Conservation (phyloP, 805 yeast species). For the Metschnikowia peoriensis region DNA sequence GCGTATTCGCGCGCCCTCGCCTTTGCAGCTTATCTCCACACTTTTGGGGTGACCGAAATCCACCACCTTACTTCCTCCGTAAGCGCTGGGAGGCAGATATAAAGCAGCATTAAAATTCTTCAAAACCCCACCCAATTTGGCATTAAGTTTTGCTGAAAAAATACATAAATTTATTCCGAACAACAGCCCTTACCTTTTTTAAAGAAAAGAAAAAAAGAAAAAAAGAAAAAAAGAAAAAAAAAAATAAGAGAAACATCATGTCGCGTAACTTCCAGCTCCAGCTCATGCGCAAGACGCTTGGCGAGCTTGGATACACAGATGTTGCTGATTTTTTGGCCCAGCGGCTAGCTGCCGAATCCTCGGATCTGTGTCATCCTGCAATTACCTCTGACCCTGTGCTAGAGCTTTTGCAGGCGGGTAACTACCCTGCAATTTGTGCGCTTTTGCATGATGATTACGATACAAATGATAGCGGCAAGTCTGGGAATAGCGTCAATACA, state of each 20-base stretch:
- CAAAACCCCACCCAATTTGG: background rate
- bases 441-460: background rate
- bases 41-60: background rate
- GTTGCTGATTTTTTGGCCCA: constrained; percentile 22
- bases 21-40: background rate
- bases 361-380: background rate
- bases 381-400: background rate
- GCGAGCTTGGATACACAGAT: constrained; percentile 29
- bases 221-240: too few species aligned
- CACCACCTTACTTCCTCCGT: background rate
- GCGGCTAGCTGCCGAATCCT: constrained; percentile 2
- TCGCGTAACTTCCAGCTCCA: constrained; percentile 29
- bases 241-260: constrained; percentile 2
- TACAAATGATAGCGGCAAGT: background rate
- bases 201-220: too few species aligned
- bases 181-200: background rate
- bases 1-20: too few species aligned
- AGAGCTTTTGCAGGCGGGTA: constrained; percentile 8
- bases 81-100: background rate
- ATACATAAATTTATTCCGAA: too few species aligned
- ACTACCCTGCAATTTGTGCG: constrained; percentile 4
- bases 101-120: background rate
- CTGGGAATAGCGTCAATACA: background rate
- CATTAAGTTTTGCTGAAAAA: too few species aligned
- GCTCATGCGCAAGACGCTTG: constrained; percentile 29